A percentile compares a stretch with the other conserved stretches of the same genome.
These are phyloP conservation scores for Diaporthe aspalathi DNA, from an alignment of 2,329 filamentous ascomycete species.

Conservation along the genomic window DNA sequence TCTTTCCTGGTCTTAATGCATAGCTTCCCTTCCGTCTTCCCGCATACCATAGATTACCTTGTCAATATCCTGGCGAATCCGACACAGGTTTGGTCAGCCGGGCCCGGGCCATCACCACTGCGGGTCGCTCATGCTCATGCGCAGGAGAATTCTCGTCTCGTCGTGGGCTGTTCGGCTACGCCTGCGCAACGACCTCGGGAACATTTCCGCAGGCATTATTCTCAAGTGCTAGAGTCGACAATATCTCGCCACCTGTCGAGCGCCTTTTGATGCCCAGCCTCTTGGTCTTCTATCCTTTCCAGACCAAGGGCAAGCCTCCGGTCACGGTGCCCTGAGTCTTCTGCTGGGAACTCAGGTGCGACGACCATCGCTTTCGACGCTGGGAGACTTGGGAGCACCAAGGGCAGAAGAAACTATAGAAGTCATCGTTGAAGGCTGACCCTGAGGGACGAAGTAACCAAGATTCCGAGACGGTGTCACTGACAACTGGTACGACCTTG, in stretches of 20 bases:
- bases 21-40: slow-evolving; percentile 29
- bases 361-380: too few relatives aligned
- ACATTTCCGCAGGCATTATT: background rate
- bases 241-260: background rate
- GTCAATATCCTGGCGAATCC: slow-evolving; percentile 32
- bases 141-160: background rate
- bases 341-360: background rate
- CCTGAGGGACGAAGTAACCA: background rate
- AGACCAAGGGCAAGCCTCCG: background rate
- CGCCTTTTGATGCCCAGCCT: background rate
- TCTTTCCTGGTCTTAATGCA: slow-evolving; percentile 22
- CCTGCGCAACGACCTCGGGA: background rate
- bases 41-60: slow-evolving; percentile 25
- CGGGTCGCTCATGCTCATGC: background rate
- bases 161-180: background rate
- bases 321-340: background rate
- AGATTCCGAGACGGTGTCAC: slow-evolving; percentile 15
- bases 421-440: background rate
- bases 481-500: slow-evolving; percentile 10
- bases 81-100: slow-evolving; percentile 11
- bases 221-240: background rate
- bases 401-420: background rate
- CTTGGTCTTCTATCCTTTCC: background rate
- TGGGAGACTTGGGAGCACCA: background rate
- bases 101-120: background rate